phyloP scores from a whole-genome alignment of 73 alveolate species.

The Breviolum minutum region DNA sequence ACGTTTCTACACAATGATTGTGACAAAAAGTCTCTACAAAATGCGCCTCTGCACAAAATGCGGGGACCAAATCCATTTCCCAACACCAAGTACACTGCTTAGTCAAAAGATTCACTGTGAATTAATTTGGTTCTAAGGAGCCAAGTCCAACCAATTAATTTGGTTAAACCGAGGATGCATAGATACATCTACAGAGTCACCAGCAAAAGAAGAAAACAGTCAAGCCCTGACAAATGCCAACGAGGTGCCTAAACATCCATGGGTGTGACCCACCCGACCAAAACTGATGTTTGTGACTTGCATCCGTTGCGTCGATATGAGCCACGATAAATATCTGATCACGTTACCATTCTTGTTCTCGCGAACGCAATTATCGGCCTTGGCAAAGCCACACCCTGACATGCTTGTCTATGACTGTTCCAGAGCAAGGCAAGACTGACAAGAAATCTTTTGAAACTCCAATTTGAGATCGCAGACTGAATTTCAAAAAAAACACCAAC shows the following conservation, averaged over 20 bases:
- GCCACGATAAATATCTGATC: background rate
- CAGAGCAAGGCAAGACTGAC: background rate
- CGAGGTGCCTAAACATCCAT: background rate
- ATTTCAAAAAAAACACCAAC: background rate
- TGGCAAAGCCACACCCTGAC: background rate
- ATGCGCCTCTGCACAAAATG: too few relatives aligned
- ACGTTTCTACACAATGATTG: too few relatives aligned
- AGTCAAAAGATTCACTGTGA: too few relatives aligned
- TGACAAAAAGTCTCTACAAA: too few relatives aligned
- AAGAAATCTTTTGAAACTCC: background rate
- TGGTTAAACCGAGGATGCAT: too few relatives aligned
- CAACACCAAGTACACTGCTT: too few relatives aligned
- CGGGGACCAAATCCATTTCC: too few relatives aligned
- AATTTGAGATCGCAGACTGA: background rate
- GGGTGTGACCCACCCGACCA: background rate
- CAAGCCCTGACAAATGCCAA: too few relatives aligned
- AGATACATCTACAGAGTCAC: too few relatives aligned
- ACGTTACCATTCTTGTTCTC: background rate
- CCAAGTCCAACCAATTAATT: too few relatives aligned
- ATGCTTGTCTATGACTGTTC: background rate
- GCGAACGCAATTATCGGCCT: conserved; percentile 15
- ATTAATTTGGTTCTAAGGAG: too few relatives aligned
- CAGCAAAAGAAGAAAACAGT: too few relatives aligned
- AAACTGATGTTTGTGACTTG: background rate
- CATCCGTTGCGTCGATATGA: background rate